phyloP scores from a whole-genome alignment of 2,329 filamentous ascomycete genomes.

The Microdochium paspali region DNA sequence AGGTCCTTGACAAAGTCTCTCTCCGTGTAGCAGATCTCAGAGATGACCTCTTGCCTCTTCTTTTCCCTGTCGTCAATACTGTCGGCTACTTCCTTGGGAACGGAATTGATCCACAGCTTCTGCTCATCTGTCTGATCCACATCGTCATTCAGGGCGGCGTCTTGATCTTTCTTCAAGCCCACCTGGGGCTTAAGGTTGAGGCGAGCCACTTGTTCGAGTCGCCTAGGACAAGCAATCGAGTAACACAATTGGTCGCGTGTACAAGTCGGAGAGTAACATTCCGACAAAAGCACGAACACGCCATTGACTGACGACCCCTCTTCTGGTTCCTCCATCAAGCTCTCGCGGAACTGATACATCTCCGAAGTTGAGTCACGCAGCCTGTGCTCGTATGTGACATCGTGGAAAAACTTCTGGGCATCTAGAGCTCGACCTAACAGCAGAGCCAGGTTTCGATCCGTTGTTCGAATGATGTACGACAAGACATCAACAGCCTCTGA shows the following conservation, averaged over 20 bases:
- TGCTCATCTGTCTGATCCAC: constrained; percentile 82
- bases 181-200: constrained; percentile 90
- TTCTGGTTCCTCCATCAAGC: constrained; percentile 73
- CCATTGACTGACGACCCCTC: constrained; percentile 72
- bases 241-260: constrained; percentile 94
- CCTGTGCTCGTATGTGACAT: constrained; percentile 95
- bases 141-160: constrained; percentile 58
- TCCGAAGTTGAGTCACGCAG: constrained; percentile 89
- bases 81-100: constrained; percentile 89
- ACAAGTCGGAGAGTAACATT: constrained; percentile 97
- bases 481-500: constrained; percentile 93
- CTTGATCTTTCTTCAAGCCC: constrained; percentile 61
- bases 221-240: constrained; percentile 89
- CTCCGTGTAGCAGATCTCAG: constrained; percentile 97
- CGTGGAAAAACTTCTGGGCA: constrained; percentile 98
- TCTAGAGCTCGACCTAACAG: constrained; percentile 86
- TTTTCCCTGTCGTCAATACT: constrained; percentile 84
- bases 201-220: constrained; percentile 88
- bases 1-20: constrained; percentile 98
- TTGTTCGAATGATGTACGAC: constrained; percentile 94
- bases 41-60: constrained; percentile 97
- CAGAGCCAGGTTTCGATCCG: constrained; percentile 86
- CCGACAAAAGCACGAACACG: constrained; percentile 90
- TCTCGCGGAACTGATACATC: constrained; percentile 95
- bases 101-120: constrained; percentile 98